These are phyloP conservation scores for Neurospora sp. DNA, from an alignment of 495 filamentous ascomycete species.

Conservation along the genomic window DNA sequence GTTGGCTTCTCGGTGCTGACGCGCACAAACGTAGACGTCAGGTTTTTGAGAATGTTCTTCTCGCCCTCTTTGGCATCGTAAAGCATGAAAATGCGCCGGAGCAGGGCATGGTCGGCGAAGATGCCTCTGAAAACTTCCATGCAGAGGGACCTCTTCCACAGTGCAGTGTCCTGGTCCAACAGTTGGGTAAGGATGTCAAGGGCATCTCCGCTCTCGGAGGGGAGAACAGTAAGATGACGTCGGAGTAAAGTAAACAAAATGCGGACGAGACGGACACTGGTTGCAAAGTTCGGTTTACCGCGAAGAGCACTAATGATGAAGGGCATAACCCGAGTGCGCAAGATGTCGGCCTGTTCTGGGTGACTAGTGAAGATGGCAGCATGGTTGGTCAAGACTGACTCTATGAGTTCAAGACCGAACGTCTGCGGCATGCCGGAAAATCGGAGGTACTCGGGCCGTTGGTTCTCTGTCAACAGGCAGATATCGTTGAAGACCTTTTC, in stretches of 20 bases:
- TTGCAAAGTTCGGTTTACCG: slow-evolving; percentile 68
- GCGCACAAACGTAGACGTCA: slow-evolving; percentile 75
- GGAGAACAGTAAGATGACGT: slow-evolving; percentile 62
- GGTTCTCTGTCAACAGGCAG: slow-evolving; percentile 75
- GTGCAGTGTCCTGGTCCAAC: slow-evolving; percentile 68
- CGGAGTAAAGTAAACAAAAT: slow-evolving; percentile 72
- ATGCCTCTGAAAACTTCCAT: slow-evolving; percentile 85
- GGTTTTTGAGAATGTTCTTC: slow-evolving; percentile 66
- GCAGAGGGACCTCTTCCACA: slow-evolving; percentile 80
- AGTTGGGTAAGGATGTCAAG: slow-evolving; percentile 77
- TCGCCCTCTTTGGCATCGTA: slow-evolving; percentile 66
- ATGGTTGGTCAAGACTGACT: slow-evolving; percentile 79
- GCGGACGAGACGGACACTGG: slow-evolving; percentile 69
- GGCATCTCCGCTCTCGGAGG: slow-evolving; percentile 74
- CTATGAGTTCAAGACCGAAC: slow-evolving; percentile 83
- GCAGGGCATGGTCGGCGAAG: slow-evolving; percentile 64
- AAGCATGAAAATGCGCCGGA: slow-evolving; percentile 68
- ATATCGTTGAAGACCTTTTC: slow-evolving; percentile 72
- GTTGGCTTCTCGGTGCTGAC: slow-evolving; percentile 82
- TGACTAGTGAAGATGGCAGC: slow-evolving; percentile 67
- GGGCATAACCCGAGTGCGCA: slow-evolving; percentile 75
- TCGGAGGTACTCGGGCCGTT: slow-evolving; percentile 66
- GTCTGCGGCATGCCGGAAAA: slow-evolving; percentile 65
- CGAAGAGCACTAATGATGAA: slow-evolving; percentile 68
- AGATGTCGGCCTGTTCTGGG: slow-evolving; percentile 66